Base-by-base conservation (phyloP, 2,329 filamentous ascomycete genomes). In the Venturia carpophila region DNA sequence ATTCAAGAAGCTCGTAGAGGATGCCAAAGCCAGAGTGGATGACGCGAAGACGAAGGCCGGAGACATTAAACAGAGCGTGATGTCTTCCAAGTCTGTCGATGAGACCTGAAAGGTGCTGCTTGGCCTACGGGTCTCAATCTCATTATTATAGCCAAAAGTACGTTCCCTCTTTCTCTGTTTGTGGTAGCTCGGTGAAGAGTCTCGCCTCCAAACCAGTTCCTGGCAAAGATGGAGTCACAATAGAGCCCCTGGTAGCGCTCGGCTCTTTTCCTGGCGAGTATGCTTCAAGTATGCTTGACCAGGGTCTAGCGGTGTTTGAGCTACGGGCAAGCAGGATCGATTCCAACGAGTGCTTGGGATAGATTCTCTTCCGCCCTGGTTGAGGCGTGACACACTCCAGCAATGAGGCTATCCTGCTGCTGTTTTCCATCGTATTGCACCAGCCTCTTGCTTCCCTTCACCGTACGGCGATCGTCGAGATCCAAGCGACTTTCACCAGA, bases 1-100 rank as follows among this genome's bases (percentile, higher is more conserved):
- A 3, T 58, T 64, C 47, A 58, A 24, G 21, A 64, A 64, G 39
- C 63, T 64, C 5, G 52, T 64, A 17, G 63, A 60, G 15, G 43
- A 64, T 27, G 63, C 49, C 17, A 64, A 64, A 34, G 43, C 63
- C 21, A 58, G 21, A 19, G 52, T 64, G 37, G 63, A 58, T 9
- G 43, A 64, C 19, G 63, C 47, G 21, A 58, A 58, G 10, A 37
- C 30, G 30, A 58, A 58, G 30, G 52, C 19, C 6, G 52, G 19
- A 19, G 52, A 37, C 11, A 13, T 58, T 15, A 58, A 58, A 37
- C 30, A 58, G 0, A 39, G 17, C 21, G 52, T 58, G 27, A 58
- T 21, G 19, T 58, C 30, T 11, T 58, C 52, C 52, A 58, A 37
- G 19, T 30, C 24, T 56, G 27, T 15, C 30, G 52, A 58, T 9